Evolutionary conservation across 2,329 filamentous ascomycete species (phyloP).

Genomic region (Cladosporium austrohemisphaericum): DNA sequence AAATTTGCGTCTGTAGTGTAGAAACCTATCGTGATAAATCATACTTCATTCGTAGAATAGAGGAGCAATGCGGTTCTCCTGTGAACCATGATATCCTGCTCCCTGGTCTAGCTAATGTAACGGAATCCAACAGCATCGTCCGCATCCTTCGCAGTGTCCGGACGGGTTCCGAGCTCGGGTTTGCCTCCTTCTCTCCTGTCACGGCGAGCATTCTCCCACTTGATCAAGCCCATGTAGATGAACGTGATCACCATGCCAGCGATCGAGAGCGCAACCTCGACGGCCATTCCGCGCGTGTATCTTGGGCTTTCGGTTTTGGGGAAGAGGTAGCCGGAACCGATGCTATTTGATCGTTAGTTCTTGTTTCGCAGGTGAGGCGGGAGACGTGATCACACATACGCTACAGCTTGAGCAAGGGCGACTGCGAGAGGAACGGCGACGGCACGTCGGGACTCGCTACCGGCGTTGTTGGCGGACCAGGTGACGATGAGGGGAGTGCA

Average conservation of each 20-base stretch:
- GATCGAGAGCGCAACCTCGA: constrained; percentile 13
- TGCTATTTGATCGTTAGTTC: not conserved
- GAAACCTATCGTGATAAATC: too few relatives aligned
- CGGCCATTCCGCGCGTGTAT: constrained; percentile 11
- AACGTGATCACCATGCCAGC: constrained; percentile 16
- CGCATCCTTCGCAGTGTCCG: constrained; percentile 15
- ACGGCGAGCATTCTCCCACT: constrained; percentile 15
- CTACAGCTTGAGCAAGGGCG: constrained; percentile 14
- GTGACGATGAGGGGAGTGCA: constrained; percentile 18
- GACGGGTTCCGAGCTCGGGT: constrained; percentile 8
- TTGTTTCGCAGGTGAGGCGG: too few relatives aligned
- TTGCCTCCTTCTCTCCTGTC: constrained; percentile 15
- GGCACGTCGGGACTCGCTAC: constrained; percentile 18
- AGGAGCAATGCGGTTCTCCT: not conserved
- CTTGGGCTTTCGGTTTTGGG: not conserved
- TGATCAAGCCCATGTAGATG: constrained; percentile 17
- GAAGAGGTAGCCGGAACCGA: constrained; percentile 10
- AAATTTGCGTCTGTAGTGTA: too few relatives aligned
- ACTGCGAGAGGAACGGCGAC: constrained; percentile 17
- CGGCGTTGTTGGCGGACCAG: constrained; percentile 18
- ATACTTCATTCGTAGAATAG: not conserved
- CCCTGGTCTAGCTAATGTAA: constrained; percentile 9
- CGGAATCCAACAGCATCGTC: constrained; percentile 17
- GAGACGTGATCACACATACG: constrained; percentile 2
- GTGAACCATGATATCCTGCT: not conserved